Percentiles rank a stretch among this genome's conserved stretches.
phyloP scores from a whole-genome alignment of 176 grass and related monocot species.

The Pharus latifolius region DNA sequence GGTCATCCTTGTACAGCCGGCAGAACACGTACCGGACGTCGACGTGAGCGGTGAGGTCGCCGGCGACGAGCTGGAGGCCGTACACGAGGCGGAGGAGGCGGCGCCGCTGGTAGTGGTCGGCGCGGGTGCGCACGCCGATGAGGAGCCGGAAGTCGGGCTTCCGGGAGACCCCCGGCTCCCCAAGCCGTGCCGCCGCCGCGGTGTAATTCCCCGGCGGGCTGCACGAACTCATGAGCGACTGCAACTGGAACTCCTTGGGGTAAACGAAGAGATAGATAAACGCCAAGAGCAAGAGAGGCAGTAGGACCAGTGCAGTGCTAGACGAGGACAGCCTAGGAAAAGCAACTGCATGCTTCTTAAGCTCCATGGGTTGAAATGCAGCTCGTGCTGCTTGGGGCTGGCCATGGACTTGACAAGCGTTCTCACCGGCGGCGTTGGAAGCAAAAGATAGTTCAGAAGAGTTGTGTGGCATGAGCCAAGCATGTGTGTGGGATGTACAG shows the following conservation, averaged over 20 bases:
- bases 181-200: background rate
- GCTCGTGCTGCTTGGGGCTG: background rate
- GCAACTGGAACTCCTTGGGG: constrained; percentile 59
- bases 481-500: background rate
- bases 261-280: constrained; percentile 56
- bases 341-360: constrained; percentile 15
- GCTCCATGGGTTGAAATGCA: background rate
- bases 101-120: constrained; percentile 45
- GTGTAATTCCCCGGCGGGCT: background rate
- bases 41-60: constrained; percentile 28
- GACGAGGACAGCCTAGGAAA: constrained; percentile 19
- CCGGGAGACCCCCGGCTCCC: background rate
- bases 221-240: constrained; percentile 36
- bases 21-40: constrained; percentile 62
- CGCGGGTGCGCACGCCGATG: constrained; percentile 46
- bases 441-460: no score
- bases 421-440: background rate
- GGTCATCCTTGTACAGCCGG: constrained; percentile 50
- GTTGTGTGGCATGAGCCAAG: no score
- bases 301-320: constrained; percentile 36
- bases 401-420: background rate
- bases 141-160: constrained; percentile 55
- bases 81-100: constrained; percentile 65
- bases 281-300: constrained; percentile 40
- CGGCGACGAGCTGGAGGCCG: constrained; percentile 20